Evolutionary conservation across 2,329 filamentous ascomycete genomes (phyloP).

Genomic region (Phialemoniopsis sp.): DNA sequence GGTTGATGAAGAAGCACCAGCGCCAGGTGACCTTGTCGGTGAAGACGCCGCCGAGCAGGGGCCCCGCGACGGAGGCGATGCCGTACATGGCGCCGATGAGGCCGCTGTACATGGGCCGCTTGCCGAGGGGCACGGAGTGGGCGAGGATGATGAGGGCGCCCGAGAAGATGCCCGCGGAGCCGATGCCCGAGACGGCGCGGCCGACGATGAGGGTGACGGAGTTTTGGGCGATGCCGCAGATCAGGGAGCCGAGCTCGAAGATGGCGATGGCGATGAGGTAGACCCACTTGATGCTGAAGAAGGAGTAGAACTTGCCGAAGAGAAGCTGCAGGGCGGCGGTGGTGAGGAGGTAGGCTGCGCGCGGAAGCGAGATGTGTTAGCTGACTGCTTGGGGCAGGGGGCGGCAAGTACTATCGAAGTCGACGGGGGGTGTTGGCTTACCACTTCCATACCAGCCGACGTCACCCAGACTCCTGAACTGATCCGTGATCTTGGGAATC

Average conservation of each 20-base stretch:
- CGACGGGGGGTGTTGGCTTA: too few species aligned
- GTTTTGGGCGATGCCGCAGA: slow-evolving; percentile 20
- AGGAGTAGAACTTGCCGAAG: slow-evolving; percentile 30
- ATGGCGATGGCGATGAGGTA: slow-evolving; percentile 24
- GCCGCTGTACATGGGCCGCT: slow-evolving; percentile 18
- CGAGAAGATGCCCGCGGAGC: slow-evolving; percentile 32
- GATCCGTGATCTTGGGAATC: slow-evolving; percentile 27
- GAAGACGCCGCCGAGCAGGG: slow-evolving; percentile 16
- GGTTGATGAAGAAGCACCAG: slow-evolving; percentile 26
- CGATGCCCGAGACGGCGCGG: slow-evolving; percentile 17
- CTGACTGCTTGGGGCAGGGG: too few species aligned
- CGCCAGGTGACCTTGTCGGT: slow-evolving; percentile 21
- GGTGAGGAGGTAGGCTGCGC: slow-evolving; percentile 26
- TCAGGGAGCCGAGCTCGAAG: slow-evolving; percentile 29
- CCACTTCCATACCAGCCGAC: slow-evolving; percentile 36
- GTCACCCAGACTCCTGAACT: slow-evolving; percentile 30
- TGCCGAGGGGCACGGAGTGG: slow-evolving; percentile 11
- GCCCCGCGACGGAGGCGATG: slow-evolving; percentile 23
- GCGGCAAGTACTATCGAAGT: too few species aligned
- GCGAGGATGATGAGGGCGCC: slow-evolving; percentile 28
- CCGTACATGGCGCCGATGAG: slow-evolving; percentile 35
- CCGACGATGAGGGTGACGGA: slow-evolving; percentile 16
- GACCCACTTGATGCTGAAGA: slow-evolving; percentile 27
- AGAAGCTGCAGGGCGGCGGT: slow-evolving; percentile 23
- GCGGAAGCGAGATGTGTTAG: background rate